These are phyloP conservation scores for Ulota crispa DNA, from an alignment of 225 moss, liverwort and hornwort genomes.

Conservation along the genomic window DNA sequence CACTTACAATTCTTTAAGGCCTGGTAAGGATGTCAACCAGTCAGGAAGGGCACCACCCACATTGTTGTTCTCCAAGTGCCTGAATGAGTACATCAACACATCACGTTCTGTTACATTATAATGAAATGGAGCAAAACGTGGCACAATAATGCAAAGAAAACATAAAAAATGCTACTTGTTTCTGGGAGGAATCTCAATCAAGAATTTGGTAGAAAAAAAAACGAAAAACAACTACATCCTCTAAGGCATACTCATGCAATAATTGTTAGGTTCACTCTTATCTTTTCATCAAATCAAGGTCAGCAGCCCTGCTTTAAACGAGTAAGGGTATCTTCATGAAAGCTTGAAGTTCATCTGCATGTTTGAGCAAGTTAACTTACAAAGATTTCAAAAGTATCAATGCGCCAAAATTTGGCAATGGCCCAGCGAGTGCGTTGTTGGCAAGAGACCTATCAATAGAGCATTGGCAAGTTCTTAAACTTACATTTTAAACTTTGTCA, in stretches of 20 bases:
- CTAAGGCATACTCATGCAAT: not conserved
- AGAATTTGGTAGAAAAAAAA: not conserved
- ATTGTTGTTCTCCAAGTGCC: slow-evolving; percentile 30
- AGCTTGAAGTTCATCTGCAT: not conserved
- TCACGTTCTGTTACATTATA: not conserved
- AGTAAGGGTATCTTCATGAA: not conserved
- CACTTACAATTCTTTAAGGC: slow-evolving; percentile 35
- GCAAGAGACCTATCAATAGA: slow-evolving; percentile 22
- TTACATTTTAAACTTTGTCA: not conserved
- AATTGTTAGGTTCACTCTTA: not conserved
- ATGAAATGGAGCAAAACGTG: not conserved
- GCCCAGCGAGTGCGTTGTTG: slow-evolving; percentile 10
- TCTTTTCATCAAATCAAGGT: not conserved
- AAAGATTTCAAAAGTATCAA: not conserved
- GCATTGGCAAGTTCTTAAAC: not conserved
- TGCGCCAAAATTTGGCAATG: slow-evolving; percentile 17
- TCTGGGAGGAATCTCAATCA: too few relatives aligned
- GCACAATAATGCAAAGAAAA: too few relatives aligned
- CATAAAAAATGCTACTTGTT: too few relatives aligned
- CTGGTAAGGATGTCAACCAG: slow-evolving; percentile 22
- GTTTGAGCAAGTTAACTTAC: slow-evolving; percentile 18
- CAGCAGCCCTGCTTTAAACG: not conserved
- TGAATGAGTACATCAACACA: not conserved
- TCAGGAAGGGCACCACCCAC: slow-evolving; percentile 28
- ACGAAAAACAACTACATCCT: not conserved